Evolutionary conservation across 805 yeast species (phyloP), one percentile per base, ranked within the genome.

Genomic region (Candida corydali): DNA sequence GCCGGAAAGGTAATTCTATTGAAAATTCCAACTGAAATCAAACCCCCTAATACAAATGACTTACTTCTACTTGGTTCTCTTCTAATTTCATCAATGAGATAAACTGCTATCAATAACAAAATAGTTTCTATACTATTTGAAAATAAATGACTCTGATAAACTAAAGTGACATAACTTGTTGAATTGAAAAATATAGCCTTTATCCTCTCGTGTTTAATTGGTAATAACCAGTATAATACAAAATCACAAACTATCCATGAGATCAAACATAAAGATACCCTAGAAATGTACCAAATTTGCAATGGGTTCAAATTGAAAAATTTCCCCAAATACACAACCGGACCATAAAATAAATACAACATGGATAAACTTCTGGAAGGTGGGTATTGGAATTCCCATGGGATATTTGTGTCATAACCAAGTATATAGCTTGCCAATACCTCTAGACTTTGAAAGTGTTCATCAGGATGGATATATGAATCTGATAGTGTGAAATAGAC

Each of bases 381-480:
- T 2, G 51, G 49, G 2, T 57, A 65, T 4, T 60, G 49, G 59
- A 86, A 93, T 55, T 91, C 98, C 98, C 98, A 91, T 0, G 97
- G 89, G 1, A 71, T 49, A 10, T 68, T 63, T 7, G 61, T 54
- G 59, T 66, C 18, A 66, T 58, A 39, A 55, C 65, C 71, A 55
- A 78, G 65, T 17, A 73, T 46, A 50, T 57, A 54, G 49, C 59
- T 54, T 9, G 80, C 69, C 17, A 91, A 51, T 0, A 83, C 82
- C 55, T 88, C 94, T 32, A 94, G 74, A n/a, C 81, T 76, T 56
- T 94, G 99, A 55, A 86, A 86, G 56, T 89, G 96, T 62, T 93
- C 99, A 66, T 93, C 99, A 0, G 99, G 99, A 48, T 94, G 99
- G 32, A 93, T 80, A 54, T 94, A 93, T 0, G 96, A 86, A 20